Percentiles rank a stretch among this genome's conserved stretches.
phyloP scores from a whole-genome alignment of 495 filamentous ascomycete genomes.

The Neurospora discreta region DNA sequence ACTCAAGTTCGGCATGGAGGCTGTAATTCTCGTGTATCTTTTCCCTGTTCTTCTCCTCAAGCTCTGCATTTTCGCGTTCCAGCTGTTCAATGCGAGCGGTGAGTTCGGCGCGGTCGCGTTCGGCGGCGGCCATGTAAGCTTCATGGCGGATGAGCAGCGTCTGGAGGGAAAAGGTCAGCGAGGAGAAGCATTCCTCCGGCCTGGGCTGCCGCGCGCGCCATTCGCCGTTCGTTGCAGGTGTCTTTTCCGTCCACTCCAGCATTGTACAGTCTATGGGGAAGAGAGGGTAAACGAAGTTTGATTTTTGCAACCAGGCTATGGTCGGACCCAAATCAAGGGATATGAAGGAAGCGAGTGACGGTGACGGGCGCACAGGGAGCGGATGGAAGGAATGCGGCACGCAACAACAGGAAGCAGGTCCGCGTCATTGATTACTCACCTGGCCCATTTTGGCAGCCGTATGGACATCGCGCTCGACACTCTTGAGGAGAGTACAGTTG shows the following conservation, averaged over 20 bases:
- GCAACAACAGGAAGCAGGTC: background rate
- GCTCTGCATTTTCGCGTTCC: constrained; percentile 62
- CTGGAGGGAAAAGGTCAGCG: constrained; percentile 52
- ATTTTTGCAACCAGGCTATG: background rate
- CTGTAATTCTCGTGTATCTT: constrained; percentile 69
- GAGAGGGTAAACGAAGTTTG: background rate
- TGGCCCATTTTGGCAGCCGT: constrained; percentile 80
- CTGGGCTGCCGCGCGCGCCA: constrained; percentile 3
- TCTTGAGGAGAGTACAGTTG: constrained; percentile 65
- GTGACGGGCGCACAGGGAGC: background rate
- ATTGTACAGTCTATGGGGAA: background rate
- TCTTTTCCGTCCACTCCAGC: background rate
- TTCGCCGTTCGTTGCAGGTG: background rate
- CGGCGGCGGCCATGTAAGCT: constrained; percentile 80
- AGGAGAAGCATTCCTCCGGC: constrained; percentile 8
- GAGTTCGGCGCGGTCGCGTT: constrained; percentile 65
- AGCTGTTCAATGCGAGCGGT: constrained; percentile 58
- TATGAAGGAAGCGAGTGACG: background rate
- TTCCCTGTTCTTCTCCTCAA: constrained; percentile 61
- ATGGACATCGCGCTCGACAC: constrained; percentile 74
- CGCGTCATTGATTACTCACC: constrained; percentile 40
- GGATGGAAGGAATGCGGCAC: background rate
- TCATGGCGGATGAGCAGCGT: constrained; percentile 86
- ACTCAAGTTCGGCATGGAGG: constrained; percentile 72
- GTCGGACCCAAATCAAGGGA: background rate